These are phyloP conservation scores for Osmozyma mogii DNA, from an alignment of 805 yeast species.

Conservation along the genomic window DNA sequence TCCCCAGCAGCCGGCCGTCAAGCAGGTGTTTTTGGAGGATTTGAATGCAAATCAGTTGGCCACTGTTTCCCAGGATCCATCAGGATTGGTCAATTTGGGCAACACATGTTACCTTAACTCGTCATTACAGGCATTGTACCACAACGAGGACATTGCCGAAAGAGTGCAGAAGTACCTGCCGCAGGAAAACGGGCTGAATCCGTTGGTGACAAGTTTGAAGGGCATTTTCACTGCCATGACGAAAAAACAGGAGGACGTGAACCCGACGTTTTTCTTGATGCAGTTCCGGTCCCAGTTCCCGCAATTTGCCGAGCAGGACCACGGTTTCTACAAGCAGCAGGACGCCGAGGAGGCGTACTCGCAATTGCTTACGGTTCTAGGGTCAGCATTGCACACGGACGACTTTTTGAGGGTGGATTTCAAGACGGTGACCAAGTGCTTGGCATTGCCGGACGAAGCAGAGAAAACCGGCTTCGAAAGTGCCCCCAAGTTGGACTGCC, in stretches of 20 bases:
- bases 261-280: slow-evolving; percentile 62
- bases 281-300: slow-evolving; percentile 66
- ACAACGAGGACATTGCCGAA: slow-evolving; percentile 35
- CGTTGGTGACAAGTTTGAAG: slow-evolving; percentile 29
- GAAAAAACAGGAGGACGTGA: slow-evolving; percentile 40
- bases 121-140: slow-evolving; percentile 50
- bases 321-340: slow-evolving; percentile 83
- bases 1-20: slow-evolving; percentile 43
- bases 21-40: slow-evolving; percentile 63
- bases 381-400: slow-evolving; percentile 42
- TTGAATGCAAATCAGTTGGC: slow-evolving; percentile 38
- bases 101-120: slow-evolving; percentile 75
- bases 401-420: slow-evolving; percentile 59
- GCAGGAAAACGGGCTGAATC: slow-evolving; percentile 5
- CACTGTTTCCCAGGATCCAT: slow-evolving; percentile 40
- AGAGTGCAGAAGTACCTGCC: slow-evolving; percentile 11
- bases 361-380: slow-evolving; percentile 53
- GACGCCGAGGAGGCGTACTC: slow-evolving; percentile 97
- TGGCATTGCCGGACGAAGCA: slow-evolving; percentile 34
- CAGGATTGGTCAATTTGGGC: slow-evolving; percentile 64
- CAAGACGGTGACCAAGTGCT: slow-evolving; percentile 55
- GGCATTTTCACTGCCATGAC: slow-evolving; percentile 39
- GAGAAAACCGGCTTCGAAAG: slow-evolving; percentile 31
- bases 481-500: slow-evolving; percentile 77
- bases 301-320: slow-evolving; percentile 78